Conservation (phyloP, 2,329 filamentous ascomycete genomes). For the Zasmidium angulare region DNA sequence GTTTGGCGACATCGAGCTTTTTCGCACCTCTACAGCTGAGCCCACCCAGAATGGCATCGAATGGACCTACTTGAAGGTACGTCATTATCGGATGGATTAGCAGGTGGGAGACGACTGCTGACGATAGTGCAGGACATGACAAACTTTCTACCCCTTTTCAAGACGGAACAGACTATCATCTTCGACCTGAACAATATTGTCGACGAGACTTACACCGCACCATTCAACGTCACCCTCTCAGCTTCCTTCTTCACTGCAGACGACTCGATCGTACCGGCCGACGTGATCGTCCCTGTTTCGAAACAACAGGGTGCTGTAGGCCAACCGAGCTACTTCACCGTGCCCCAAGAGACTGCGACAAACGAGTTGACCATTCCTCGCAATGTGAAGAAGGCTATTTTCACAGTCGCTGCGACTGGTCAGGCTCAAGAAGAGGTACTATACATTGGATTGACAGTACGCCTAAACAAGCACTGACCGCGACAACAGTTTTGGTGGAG, state of each 20-base stretch:
- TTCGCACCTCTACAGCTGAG: constrained; percentile 79
- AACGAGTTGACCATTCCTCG: constrained; percentile 63
- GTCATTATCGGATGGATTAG: neutral
- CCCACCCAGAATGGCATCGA: constrained; percentile 68
- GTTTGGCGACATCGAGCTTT: constrained; percentile 75
- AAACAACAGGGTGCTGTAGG: constrained; percentile 51
- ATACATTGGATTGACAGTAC: neutral
- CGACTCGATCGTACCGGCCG: constrained; percentile 49
- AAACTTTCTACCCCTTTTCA: constrained; percentile 68
- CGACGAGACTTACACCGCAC: constrained; percentile 68
- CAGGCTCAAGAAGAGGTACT: constrained; percentile 67
- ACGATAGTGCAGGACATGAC: constrained; percentile 60
- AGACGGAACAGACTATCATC: constrained; percentile 68
- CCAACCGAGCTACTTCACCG: constrained; percentile 64
- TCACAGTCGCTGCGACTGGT: constrained; percentile 75
- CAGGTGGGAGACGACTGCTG: neutral
- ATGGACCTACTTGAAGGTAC: constrained; percentile 69
- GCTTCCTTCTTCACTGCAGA: constrained; percentile 66
- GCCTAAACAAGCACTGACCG: neutral
- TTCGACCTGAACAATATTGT: constrained; percentile 78
- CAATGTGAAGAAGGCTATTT: constrained; percentile 67
- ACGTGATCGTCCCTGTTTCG: constrained; percentile 67
- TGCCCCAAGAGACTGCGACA: constrained; percentile 63
- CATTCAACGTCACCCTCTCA: constrained; percentile 72
- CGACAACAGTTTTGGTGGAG: constrained; percentile 70